A percentile compares a stretch with the other conserved stretches of the same genome.
These are phyloP conservation scores for Eimeria acervulina DNA, from an alignment of 169 alveolate genomes.

Conservation along the genomic window DNA sequence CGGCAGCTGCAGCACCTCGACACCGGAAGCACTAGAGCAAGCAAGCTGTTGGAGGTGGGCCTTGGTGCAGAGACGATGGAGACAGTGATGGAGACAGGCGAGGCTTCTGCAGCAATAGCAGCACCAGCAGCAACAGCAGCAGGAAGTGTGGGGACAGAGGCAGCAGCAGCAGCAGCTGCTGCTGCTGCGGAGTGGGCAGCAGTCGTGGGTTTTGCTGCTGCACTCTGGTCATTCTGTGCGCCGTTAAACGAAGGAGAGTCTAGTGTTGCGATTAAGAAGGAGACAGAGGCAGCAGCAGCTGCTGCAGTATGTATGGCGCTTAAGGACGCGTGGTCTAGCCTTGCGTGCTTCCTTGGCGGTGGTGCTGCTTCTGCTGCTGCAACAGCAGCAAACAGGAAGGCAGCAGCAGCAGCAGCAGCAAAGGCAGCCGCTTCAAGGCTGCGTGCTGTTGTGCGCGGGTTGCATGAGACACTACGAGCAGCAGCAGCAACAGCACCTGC, in stretches of 20 bases:
- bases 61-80: not conserved
- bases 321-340: conserved; percentile 29
- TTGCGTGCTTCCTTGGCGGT: conserved; percentile 32
- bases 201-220: conserved; percentile 26
- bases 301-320: conserved; percentile 40
- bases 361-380: not conserved
- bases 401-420: conserved; percentile 39
- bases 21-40: not conserved
- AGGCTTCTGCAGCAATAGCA: too few species aligned
- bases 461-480: not conserved
- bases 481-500: conserved; percentile 21
- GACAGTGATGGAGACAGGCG: not conserved
- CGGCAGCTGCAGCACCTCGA: conserved; percentile 72
- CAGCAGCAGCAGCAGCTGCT: conserved; percentile 65
- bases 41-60: conserved; percentile 40
- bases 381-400: not conserved
- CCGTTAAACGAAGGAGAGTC: not conserved
- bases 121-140: not conserved
- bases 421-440: conserved; percentile 61
- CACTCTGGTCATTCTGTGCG: conserved; percentile 67
- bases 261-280: not conserved
- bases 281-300: not conserved
- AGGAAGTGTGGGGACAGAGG: not conserved
- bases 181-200: conserved; percentile 78
- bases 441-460: not conserved